Evolutionary conservation across 768 basidiomycete genomes (phyloP), one percentile per base, ranked within the genome.

Genomic region (Strobilomyces confusus): DNA sequence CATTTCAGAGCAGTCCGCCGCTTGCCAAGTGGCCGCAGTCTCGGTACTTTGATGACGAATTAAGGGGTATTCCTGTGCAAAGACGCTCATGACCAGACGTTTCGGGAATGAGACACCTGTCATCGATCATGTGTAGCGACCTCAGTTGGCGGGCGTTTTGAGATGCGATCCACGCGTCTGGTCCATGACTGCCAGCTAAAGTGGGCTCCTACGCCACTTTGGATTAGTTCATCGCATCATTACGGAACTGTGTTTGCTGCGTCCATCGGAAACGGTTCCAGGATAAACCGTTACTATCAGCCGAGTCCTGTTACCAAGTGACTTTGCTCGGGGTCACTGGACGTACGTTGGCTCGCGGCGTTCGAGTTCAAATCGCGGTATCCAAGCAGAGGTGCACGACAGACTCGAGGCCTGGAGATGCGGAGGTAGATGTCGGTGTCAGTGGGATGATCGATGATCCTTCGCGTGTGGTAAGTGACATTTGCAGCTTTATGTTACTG

Each of bases 91-190:
- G 44, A 22, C 22, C 9, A 34, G 20, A 23, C 15, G 23, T 47
- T 47, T 25, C 46, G 45, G 33, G 30, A 32, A 22, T 46, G 32
- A 34, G 8, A 47, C 17, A 11, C 20, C 41, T 33, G n/a, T n/a
- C 42, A n/a, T 30, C 29, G 5, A 7, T 33, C 22, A 14, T 38
- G 23, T 12, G 26, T 23, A 12, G 12, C 44, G 37, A 40, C 17
- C 51, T 46, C 51, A 52, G 37, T 40, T 52, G 17, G 51, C 44
- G 51, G 51, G 9, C 11, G 22, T 14, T 44, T 51, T 20, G 20
- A 14, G 32, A 23, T 23, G 29, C 25, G 20, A 40, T 30, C 48
- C 48, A 22, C n/a, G 8, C 11, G 17, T 26, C 36, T 14, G 47
- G 47, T n/a, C n/a, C 40, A 4, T 15, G 40, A 49, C 48, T 17